Evolutionary conservation across 768 basidiomycete genomes (phyloP).

Genomic region (Amanita muscaria): DNA sequence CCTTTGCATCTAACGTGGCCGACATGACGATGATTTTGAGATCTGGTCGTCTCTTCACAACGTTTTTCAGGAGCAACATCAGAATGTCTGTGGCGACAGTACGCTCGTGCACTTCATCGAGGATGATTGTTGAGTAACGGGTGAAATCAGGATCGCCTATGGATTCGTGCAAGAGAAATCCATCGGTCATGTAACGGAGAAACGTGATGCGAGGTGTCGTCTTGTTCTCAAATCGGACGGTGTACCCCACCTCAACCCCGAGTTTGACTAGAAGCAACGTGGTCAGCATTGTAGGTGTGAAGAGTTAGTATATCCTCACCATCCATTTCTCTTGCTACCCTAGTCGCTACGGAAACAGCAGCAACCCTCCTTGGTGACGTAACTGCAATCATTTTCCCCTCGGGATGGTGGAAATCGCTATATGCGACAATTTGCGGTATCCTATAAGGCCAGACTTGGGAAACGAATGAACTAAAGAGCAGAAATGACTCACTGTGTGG

Average conservation of each 20-base stretch:
- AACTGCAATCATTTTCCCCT: not conserved
- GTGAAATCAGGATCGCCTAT: constrained; percentile 80
- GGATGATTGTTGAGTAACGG: constrained; percentile 88
- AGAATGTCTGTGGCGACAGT: constrained; percentile 89
- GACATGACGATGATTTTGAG: no score
- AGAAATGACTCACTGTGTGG: no score
- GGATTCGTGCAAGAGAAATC: constrained; percentile 84
- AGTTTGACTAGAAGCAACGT: no score
- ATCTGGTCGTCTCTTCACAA: constrained; percentile 64
- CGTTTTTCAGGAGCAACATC: constrained; percentile 78
- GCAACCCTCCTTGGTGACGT: not conserved
- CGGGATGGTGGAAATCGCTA: not conserved
- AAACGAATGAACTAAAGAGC: no score
- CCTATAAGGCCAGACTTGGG: not conserved
- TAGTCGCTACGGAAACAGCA: not conserved
- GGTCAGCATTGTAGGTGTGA: constrained; percentile 45
- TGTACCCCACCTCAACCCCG: constrained; percentile 61
- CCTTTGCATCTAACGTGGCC: constrained; percentile 83
- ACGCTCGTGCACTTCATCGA: constrained; percentile 90
- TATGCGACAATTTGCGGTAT: no score
- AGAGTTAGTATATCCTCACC: constrained; percentile 34
- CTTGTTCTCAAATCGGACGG: constrained; percentile 78
- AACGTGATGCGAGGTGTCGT: constrained; percentile 73
- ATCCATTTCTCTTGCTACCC: constrained; percentile 46
- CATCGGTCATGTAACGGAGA: constrained; percentile 93